Conservation (phyloP, 2,329 filamentous ascomycete genomes). For the Penicillium brasilianum region DNA sequence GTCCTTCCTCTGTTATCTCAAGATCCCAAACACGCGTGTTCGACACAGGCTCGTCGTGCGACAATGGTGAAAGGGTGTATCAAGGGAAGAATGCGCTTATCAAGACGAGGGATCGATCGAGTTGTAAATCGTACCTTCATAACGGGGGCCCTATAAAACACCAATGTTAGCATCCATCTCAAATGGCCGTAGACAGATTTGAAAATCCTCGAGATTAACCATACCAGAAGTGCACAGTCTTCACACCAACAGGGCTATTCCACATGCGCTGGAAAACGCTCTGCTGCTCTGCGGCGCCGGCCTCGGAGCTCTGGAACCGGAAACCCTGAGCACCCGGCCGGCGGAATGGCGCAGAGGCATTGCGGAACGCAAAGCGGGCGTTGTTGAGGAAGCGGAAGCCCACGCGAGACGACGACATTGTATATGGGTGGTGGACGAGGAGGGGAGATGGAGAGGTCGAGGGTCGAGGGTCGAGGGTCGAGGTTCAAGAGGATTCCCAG, state of each 20-base stretch:
- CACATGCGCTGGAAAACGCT: conserved; percentile 75
- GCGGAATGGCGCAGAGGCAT: conserved; percentile 61
- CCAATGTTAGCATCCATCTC: conserved; percentile 11
- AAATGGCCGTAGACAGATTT: neutral
- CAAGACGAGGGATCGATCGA: conserved; percentile 9
- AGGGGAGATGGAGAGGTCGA: conserved; percentile 20
- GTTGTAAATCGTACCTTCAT: conserved; percentile 69
- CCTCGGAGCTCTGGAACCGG: conserved; percentile 73
- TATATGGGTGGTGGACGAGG: conserved; percentile 29
- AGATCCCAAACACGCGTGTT: neutral
- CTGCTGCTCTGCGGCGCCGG: conserved; percentile 52
- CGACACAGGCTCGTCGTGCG: neutral
- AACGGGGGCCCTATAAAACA: conserved; percentile 74
- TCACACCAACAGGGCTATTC: conserved; percentile 79
- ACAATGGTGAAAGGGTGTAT: neutral
- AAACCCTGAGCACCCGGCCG: conserved; percentile 56
- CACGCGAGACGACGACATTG: conserved; percentile 57
- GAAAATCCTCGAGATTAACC: conserved; percentile 7
- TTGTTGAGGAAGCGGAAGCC: conserved; percentile 63
- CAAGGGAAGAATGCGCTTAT: conserved; percentile 6
- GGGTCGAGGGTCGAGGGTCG: conserved; percentile 7
- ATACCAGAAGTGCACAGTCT: conserved; percentile 98
- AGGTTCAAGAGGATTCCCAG: conserved; percentile 1
- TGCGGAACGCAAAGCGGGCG: conserved; percentile 56
- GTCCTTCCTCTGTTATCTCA: neutral